Base-by-base conservation (phyloP, 306 rosid genomes). In the Lagenaria siceraria region DNA sequence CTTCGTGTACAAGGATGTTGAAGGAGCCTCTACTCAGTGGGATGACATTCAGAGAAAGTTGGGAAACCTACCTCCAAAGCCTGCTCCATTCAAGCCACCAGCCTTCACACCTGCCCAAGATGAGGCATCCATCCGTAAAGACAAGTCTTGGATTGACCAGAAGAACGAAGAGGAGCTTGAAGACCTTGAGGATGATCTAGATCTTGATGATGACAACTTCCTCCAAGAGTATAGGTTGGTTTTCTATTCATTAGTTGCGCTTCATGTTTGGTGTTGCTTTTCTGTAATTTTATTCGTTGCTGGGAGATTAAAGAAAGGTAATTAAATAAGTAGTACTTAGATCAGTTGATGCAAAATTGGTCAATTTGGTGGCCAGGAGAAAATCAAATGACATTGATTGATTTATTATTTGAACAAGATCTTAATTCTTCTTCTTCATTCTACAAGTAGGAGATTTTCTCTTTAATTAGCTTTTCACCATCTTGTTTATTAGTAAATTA, bases 11-110 rank as follows among this genome's bases (percentile, higher is more conserved):
- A 90, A 92, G 80, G 98, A 95, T 31, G 46, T 92, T 27, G 98
- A 95, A 56, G 97, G 98, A 83, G 87, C 98, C 0, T 95, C 97
- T 5, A 95, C 98, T 1, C 98, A 95, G 76, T 95, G 98, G 98
- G 98, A 95, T 22, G 97, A 95, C 55, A 86, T 95, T 24, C 98
- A 95, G 81, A 79, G 87, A 73, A 95, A 90, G 86, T 89, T 87
- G 0, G 98, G 98, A 11, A 95, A 95, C 84, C 87, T 95, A 19
- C 98, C 97, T 5, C 55, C 79, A 8, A 95, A 95, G 55, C 82
- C 86, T 15, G 90, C 97, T 5, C 85, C 89, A 5, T 92, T 92
- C 85, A 92, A 95, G 83, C 98, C 98, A 10, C 90, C 92, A 27
- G 13, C 88, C 2, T 95, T 95, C 85, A 80, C 91, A 13, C 93